These are phyloP conservation scores for Mesembryanthemum crystallinum DNA, from an alignment of 148 eudicot species.

Conservation along the genomic window DNA sequence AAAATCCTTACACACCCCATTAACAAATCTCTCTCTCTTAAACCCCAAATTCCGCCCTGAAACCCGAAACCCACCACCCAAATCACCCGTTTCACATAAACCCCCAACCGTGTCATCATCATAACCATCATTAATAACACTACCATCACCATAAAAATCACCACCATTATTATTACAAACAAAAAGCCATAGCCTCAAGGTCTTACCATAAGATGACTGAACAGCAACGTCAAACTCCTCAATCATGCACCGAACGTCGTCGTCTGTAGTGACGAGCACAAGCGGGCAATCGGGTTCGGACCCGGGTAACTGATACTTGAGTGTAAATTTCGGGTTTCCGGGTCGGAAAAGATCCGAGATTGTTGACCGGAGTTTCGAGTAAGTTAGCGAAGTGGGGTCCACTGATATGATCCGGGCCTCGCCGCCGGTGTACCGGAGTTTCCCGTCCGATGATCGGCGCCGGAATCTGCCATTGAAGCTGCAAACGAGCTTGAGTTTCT, in stretches of 20 bases:
- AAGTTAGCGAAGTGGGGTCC: slow-evolving; percentile 18
- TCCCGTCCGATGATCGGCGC: not conserved
- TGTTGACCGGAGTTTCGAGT: not conserved
- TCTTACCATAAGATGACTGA: not conserved
- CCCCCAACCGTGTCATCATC: not conserved
- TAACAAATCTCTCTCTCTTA: not conserved
- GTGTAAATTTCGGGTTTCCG: not conserved
- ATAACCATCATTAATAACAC: not conserved
- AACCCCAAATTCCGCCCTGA: not conserved
- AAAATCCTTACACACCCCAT: not conserved
- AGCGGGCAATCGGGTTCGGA: slow-evolving; percentile 17
- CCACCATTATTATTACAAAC: slow-evolving; percentile 8
- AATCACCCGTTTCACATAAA: not conserved
- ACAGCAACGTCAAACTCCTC: slow-evolving; percentile 18
- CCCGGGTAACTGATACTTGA: slow-evolving; percentile 23
- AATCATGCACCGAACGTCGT: slow-evolving; percentile 21
- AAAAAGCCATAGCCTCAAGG: slow-evolving; percentile 13
- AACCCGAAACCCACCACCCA: slow-evolving; percentile 17
- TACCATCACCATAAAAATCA: not conserved
- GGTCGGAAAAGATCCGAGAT: slow-evolving; percentile 8
- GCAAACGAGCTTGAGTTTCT: slow-evolving; percentile 15
- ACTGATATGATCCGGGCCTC: slow-evolving; percentile 30
- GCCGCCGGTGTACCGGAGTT: slow-evolving; percentile 35
- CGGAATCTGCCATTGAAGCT: slow-evolving; percentile 21
- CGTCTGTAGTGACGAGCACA: slow-evolving; percentile 5